These are phyloP conservation scores for Zopfochytrium polystomum DNA, from an alignment of 371 early-diverging fungal species.

Conservation along the genomic window DNA sequence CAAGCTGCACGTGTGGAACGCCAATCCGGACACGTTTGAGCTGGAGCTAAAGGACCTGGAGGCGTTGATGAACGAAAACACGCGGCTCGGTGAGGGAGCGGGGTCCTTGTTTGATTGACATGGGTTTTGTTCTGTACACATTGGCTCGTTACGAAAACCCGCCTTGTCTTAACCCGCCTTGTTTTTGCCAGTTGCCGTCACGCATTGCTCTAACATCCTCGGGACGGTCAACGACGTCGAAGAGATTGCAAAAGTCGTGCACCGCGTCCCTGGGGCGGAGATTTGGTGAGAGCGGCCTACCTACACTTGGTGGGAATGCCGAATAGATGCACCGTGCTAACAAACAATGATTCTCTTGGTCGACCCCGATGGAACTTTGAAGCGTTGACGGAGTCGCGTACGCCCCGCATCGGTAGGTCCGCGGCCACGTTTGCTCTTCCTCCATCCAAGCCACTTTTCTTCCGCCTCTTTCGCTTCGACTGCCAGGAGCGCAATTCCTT, in stretches of 20 bases:
- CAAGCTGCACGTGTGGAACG: slow-evolving; percentile 21
- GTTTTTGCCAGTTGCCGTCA: slow-evolving; percentile 13
- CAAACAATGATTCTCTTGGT: not conserved
- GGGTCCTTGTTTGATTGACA: too few relatives aligned
- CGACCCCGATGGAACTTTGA: too few relatives aligned
- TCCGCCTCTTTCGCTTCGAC: too few relatives aligned
- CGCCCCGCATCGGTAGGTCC: slow-evolving; percentile 25
- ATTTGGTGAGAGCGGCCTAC: too few relatives aligned
- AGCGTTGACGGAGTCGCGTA: slow-evolving; percentile 32
- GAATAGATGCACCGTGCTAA: not conserved
- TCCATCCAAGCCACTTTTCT: too few relatives aligned
- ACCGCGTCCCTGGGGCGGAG: slow-evolving; percentile 27
- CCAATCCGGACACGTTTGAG: slow-evolving; percentile 11
- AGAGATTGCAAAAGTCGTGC: slow-evolving; percentile 19
- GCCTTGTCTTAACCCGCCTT: not conserved
- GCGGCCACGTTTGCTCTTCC: too few relatives aligned
- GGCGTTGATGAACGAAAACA: slow-evolving; percentile 20
- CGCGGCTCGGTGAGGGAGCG: slow-evolving; percentile 25
- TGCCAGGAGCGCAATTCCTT: too few relatives aligned
- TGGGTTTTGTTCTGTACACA: too few relatives aligned
- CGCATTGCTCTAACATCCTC: slow-evolving; percentile 35
- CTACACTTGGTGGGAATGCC: too few relatives aligned
- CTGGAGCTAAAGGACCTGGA: slow-evolving; percentile 19
- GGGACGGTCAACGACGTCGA: slow-evolving; percentile 29
- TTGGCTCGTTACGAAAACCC: too few relatives aligned